Conservation (phyloP, 2,329 filamentous ascomycete genomes). For the Fusarium duplospermum region DNA sequence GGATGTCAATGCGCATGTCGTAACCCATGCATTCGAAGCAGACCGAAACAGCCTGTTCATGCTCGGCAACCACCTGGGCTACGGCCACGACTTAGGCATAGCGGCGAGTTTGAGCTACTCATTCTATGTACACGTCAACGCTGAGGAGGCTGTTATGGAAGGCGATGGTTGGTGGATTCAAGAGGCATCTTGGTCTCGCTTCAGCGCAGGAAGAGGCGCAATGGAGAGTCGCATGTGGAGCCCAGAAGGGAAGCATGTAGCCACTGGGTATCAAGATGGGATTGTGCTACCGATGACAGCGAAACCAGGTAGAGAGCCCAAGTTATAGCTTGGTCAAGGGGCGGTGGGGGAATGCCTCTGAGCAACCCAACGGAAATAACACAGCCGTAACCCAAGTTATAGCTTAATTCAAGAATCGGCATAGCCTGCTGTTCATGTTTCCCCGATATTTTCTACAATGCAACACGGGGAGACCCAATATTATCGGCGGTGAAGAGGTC, state of each 20-base stretch:
- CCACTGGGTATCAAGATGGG: conserved; percentile 67
- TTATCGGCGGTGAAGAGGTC: neutral
- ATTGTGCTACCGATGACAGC: conserved; percentile 48
- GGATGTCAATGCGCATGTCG: conserved; percentile 58
- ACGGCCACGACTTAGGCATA: conserved; percentile 55
- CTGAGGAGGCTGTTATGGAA: conserved; percentile 60
- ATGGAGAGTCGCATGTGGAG: conserved; percentile 66
- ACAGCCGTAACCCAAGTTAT: conserved; percentile 8
- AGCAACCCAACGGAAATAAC: too few relatives aligned
- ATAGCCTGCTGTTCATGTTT: neutral
- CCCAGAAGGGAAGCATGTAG: conserved; percentile 63
- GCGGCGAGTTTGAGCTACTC: conserved; percentile 63
- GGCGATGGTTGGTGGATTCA: conserved; percentile 65
- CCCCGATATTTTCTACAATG: neutral
- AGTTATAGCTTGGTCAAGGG: conserved; percentile 1
- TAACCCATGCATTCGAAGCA: conserved; percentile 62
- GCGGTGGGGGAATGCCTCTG: too few relatives aligned
- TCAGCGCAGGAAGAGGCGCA: conserved; percentile 59
- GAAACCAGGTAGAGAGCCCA: conserved; percentile 8
- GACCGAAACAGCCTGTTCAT: conserved; percentile 67
- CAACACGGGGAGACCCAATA: neutral
- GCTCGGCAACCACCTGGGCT: conserved; percentile 61
- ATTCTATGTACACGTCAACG: conserved; percentile 65
- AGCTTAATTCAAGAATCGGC: neutral
- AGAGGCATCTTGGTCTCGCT: conserved; percentile 61